Evolutionary conservation across 2,329 filamentous ascomycete genomes (phyloP), one percentile per base, ranked within the genome.

Genomic region (Epichloe glyceriae): DNA sequence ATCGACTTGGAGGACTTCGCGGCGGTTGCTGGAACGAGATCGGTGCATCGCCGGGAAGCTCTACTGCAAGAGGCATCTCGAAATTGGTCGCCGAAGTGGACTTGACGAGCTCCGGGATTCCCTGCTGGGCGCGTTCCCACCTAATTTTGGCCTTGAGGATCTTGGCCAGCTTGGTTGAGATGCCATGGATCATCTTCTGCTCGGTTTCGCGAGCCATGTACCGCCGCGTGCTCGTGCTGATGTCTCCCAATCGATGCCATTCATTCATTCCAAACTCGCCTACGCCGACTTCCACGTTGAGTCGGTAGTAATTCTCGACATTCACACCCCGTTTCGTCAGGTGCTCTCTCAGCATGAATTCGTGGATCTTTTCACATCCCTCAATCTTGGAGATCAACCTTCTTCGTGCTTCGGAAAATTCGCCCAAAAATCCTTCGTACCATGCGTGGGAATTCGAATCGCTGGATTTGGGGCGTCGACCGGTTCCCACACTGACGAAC

Each of bases 191-290:
- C 76, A 88, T 86, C 58, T 72, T 76, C 64, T 95, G 86, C 52
- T 94, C 84, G 0, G 82, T 81, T 11, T 78, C 74, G 54, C 83
- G 83, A 7, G 75, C 72, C 49, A 98, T 78, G 63, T 97, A 98
- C 55, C 85, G 80, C 57, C 87, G 79, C 0, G 93, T 98, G 62
- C 85, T 85, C 14, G 88, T 96, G 70, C 88, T 95, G 69, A 98
- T 97, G 49, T 96, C 91, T 26, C 87, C 85, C n/a, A 97, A 72
- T 3, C 90, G 81, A 60, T 88, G 80, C 93, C 93, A 98, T 65
- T 97, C 93, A 63, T 97, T 98, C 89, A 98, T 97, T 48, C 87
- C 91, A 64, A 96, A 97, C 63, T 97, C 93, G 49, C 91, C 90
- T 3, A 97, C 90, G 1, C 91, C 93, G 15, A 95, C 83, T 63